These are phyloP conservation scores for Gossypium longicalyx DNA, from an alignment of 345 rosid species.

Conservation along the genomic window DNA sequence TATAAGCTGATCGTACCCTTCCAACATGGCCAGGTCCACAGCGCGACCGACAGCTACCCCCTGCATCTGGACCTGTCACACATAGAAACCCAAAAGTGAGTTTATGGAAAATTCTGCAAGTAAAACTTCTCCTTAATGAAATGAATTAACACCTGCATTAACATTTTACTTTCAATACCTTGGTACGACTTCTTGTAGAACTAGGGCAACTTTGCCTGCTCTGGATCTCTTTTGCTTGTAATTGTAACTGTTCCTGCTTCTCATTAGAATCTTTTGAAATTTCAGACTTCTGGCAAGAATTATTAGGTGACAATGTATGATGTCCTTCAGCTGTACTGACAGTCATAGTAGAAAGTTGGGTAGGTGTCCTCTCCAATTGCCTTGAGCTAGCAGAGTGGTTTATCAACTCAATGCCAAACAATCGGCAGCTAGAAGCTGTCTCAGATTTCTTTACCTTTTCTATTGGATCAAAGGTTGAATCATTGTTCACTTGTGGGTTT, in stretches of 20 bases:
- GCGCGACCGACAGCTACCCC: slow-evolving; percentile 89
- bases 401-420: slow-evolving; percentile 76
- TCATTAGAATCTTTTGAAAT: slow-evolving; percentile 47
- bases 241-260: slow-evolving; percentile 44
- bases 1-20: slow-evolving; percentile 66
- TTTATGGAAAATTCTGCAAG: slow-evolving; percentile 1
- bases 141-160: background rate
- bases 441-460: slow-evolving; percentile 50
- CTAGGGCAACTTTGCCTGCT: slow-evolving; percentile 42
- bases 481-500: slow-evolving; percentile 31
- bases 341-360: slow-evolving; percentile 27
- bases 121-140: background rate
- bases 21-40: slow-evolving; percentile 59
- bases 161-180: slow-evolving; percentile 35
- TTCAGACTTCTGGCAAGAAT: slow-evolving; percentile 52
- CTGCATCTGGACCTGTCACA: slow-evolving; percentile 81
- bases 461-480: slow-evolving; percentile 30
- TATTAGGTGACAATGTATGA: slow-evolving; percentile 26
- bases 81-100: slow-evolving; percentile 8
- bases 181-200: slow-evolving; percentile 69
- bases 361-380: slow-evolving; percentile 32
- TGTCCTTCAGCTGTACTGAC: slow-evolving; percentile 34
- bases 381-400: slow-evolving; percentile 32
- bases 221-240: slow-evolving; percentile 55
- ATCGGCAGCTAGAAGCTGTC: slow-evolving; percentile 42